phyloP scores from a whole-genome alignment of 2,329 filamentous ascomycete species.

The Xylariaceae sp. region DNA sequence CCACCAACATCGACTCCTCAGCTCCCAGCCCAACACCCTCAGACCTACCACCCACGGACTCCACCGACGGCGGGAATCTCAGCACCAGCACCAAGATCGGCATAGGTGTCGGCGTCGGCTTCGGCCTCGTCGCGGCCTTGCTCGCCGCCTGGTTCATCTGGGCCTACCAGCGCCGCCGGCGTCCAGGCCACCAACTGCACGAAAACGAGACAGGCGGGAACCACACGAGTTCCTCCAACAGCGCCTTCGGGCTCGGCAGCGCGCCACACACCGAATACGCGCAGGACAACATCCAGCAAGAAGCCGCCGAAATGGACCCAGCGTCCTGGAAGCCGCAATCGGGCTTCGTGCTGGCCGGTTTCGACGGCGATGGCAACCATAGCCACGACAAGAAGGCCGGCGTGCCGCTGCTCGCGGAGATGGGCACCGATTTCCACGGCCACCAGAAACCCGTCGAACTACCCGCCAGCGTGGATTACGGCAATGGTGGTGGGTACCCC shows the following conservation, averaged over 20 bases:
- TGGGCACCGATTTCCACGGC: conserved; percentile 10
- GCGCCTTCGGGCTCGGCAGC: no score
- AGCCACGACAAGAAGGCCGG: conserved; percentile 10
- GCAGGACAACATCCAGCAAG: conserved; percentile 24
- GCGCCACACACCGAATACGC: conserved; percentile 17
- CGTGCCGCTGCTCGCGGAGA: conserved; percentile 25
- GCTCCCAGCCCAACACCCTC: conserved; percentile 2
- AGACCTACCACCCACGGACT: conserved; percentile 8
- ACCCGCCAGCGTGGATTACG: conserved; percentile 3
- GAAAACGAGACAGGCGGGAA: conserved; percentile 12
- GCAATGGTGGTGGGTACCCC: neutral
- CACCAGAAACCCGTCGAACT: conserved; percentile 19
- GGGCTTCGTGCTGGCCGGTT: conserved; percentile 7
- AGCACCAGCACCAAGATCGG: conserved; percentile 37
- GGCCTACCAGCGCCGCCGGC: conserved; percentile 25
- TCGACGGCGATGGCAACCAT: conserved; percentile 2
- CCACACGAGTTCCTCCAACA: no score
- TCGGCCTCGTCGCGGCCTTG: conserved; percentile 24
- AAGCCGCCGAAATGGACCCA: conserved; percentile 20
- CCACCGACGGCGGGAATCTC: conserved; percentile 22
- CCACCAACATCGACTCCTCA: neutral
- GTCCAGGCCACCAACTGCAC: conserved; percentile 11
- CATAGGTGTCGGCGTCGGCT: conserved; percentile 36
- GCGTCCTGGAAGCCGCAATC: conserved; percentile 14
- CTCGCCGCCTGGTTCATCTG: conserved; percentile 30